Evolutionary conservation across 345 rosid species (phyloP), one percentile per base, ranked within the genome.

Genomic region (Populus nigra): DNA sequence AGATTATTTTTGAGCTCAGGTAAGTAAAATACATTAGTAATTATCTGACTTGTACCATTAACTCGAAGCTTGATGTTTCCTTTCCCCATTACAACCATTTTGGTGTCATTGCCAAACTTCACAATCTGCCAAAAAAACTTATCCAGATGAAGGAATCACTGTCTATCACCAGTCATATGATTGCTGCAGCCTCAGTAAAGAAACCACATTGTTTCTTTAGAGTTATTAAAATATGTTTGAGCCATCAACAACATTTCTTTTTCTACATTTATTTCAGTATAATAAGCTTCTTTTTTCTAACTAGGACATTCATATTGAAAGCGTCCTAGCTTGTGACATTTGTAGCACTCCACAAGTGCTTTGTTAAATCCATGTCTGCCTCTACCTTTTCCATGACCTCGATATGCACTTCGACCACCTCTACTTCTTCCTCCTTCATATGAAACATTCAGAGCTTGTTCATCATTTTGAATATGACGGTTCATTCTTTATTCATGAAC

Each of bases 281-380:
- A 39, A 9, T 35, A 20, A 9, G 23, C 45, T 68, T 3, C 7
- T 5, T 18, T 68, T 18, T 68, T 17, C 49, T 7, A 68, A 1
- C 27, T 38, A 68, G 49, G 49, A 68, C 49, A 68, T 2, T 68
- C 15, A 15, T 68, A 68, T 12, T 35, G 71, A 22, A 68, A 68
- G 50, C 39, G 72, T 68, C 72, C 29, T 68, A 68, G 8, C 11
- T 68, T 68, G 29, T 68, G 72, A 15, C 50, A 68, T 17, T 68
- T 68, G 27, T 16, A 68, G 50, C 50, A 68, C 50, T 68, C 72
- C 11, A n/a, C 50, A 1, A 38, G 10, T 35, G 72, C 50, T 11
- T 38, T 68, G 27, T 35, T 68, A 8, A 68, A 11, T 45, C 50
- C 5, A 12, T 45, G 12, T 39, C 7, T 68, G 4, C 6, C 2